Percentiles rank a stretch among this genome's conserved stretches.
These are phyloP conservation scores for Massarina eburnea DNA, from an alignment of 2,329 filamentous ascomycete species.

Conservation along the genomic window DNA sequence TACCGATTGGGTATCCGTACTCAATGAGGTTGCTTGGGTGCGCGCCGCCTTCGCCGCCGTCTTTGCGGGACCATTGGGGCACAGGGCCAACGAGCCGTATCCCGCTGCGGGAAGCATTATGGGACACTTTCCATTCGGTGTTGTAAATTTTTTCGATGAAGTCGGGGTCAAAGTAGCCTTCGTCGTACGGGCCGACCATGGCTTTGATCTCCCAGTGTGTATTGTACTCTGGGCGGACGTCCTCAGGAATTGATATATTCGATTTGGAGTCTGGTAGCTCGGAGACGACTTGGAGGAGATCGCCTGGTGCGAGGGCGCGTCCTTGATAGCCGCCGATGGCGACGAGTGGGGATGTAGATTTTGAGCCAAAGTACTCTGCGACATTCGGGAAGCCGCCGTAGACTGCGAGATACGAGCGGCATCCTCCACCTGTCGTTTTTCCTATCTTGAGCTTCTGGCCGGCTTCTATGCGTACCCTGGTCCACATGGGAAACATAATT, in stretches of 20 bases:
- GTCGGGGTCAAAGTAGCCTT: slow-evolving; percentile 54
- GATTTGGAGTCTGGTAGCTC: slow-evolving; percentile 29
- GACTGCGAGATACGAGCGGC: slow-evolving; percentile 61
- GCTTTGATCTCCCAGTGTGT: slow-evolving; percentile 56
- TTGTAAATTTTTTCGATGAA: slow-evolving; percentile 61
- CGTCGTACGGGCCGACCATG: slow-evolving; percentile 60
- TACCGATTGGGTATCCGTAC: slow-evolving; percentile 60
- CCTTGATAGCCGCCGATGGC: slow-evolving; percentile 63
- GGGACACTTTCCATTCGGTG: slow-evolving; percentile 61
- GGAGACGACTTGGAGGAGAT: slow-evolving; percentile 52
- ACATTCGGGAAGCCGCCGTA: slow-evolving; percentile 57
- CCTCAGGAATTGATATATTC: slow-evolving; percentile 45
- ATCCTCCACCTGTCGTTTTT: slow-evolving; percentile 55
- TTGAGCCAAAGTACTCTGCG: slow-evolving; percentile 60
- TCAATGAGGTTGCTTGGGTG: slow-evolving; percentile 60
- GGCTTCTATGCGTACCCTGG: slow-evolving; percentile 51
- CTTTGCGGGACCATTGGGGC: slow-evolving; percentile 59
- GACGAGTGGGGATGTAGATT: slow-evolving; percentile 60
- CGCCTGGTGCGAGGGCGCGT: slow-evolving; percentile 56
- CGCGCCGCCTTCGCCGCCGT: slow-evolving; percentile 64
- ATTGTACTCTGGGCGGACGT: slow-evolving; percentile 53
- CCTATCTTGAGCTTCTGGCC: slow-evolving; percentile 59
- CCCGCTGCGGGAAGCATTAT: slow-evolving; percentile 63
- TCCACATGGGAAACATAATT: slow-evolving; percentile 56
- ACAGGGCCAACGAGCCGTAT: slow-evolving; percentile 62